Conservation (phyloP, 805 yeast genomes). For the Wickerhamomyces sydowiorum region DNA sequence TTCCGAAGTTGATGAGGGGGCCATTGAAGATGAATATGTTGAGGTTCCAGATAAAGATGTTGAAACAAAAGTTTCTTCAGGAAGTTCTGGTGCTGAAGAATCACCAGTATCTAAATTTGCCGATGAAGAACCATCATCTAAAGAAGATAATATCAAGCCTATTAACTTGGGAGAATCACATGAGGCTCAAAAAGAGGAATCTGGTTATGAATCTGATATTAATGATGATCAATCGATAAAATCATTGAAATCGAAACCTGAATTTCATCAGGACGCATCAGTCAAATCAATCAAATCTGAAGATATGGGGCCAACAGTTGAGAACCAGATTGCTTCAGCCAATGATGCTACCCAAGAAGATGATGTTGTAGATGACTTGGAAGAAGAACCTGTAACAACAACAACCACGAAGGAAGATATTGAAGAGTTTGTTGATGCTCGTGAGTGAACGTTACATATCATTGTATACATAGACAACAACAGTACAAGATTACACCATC, state of each 20-base stretch:
- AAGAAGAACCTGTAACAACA: too few relatives aligned
- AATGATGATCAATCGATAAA: neutral
- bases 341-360: neutral
- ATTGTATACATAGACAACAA: neutral
- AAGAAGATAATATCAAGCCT: neutral
- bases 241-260: neutral
- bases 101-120: too few relatives aligned
- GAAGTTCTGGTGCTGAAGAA: neutral
- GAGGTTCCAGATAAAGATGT: neutral
- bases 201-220: slow-evolving; percentile 2
- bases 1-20: neutral
- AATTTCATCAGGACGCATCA: neutral
- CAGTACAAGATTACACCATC: too few relatives aligned
- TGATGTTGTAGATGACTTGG: too few relatives aligned
- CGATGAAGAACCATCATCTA: neutral
- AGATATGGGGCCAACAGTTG: neutral
- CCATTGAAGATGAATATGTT: neutral
- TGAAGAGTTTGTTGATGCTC: slow-evolving; percentile 3
- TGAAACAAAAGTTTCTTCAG: neutral
- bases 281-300: neutral
- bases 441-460: neutral
- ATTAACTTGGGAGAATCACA: neutral
- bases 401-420: neutral
- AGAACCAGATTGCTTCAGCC: neutral
- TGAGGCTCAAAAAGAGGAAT: neutral